A percentile compares a stretch with the other conserved stretches of the same genome.
phyloP scores from a whole-genome alignment of 129 eudicot genomes.

The Rutidosis leptorrhynchoides region DNA sequence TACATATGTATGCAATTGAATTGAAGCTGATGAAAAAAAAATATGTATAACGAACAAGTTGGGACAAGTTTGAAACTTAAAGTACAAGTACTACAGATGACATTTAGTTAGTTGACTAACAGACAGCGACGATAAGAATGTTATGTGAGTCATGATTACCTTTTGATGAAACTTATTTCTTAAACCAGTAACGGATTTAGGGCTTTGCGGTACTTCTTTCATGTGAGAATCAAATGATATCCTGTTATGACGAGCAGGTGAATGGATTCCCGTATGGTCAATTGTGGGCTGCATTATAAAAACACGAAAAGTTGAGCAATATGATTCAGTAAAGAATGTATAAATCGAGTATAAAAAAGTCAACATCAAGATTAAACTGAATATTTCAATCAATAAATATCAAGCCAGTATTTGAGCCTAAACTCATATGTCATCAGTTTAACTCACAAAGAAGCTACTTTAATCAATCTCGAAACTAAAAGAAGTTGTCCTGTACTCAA shows the following conservation, averaged over 20 bases:
- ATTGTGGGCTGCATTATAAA: slow-evolving; percentile 38
- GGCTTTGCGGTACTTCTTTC: slow-evolving; percentile 58
- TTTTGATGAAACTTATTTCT: slow-evolving; percentile 48
- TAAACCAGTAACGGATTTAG: slow-evolving; percentile 57
- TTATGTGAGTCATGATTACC: slow-evolving; percentile 40
- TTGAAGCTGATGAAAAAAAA: too few relatives aligned
- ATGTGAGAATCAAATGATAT: too few relatives aligned
- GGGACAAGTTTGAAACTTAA: slow-evolving; percentile 6
- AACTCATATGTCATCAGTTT: neutral
- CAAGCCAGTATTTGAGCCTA: slow-evolving; percentile 9
- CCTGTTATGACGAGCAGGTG: slow-evolving; percentile 58
- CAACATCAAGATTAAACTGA: slow-evolving; percentile 17
- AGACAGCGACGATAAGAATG: neutral
- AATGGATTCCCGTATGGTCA: slow-evolving; percentile 45
- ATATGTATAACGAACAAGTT: neutral
- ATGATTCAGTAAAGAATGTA: neutral
- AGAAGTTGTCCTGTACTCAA: neutral
- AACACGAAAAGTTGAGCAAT: slow-evolving; percentile 13
- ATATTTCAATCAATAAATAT: too few relatives aligned
- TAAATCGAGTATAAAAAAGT: slow-evolving; percentile 11
- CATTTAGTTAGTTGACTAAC: neutral
- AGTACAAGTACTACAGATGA: neutral
- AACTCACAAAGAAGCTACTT: neutral
- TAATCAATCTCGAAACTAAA: neutral
- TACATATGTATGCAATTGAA: too few relatives aligned